These are phyloP conservation scores for Phytopythium vexans DNA, from an alignment of 352 stramenopile genomes.

Conservation along the genomic window DNA sequence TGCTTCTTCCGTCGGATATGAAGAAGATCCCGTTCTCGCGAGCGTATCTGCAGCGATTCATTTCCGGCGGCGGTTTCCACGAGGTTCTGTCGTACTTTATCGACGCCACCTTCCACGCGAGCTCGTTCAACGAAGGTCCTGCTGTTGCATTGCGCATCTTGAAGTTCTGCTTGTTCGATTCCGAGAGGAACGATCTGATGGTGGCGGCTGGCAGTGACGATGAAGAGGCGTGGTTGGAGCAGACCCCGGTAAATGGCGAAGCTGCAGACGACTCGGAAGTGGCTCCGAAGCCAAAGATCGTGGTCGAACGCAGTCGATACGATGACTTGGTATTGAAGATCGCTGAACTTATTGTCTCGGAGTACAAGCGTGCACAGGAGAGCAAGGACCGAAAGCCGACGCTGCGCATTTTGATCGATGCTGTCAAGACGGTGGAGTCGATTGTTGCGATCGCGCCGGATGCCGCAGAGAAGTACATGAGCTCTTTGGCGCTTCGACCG, in stretches of 20 bases:
- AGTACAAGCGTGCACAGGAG: conserved; percentile 45
- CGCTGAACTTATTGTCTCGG: conserved; percentile 70
- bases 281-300: conserved; percentile 34
- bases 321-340: conserved; percentile 76
- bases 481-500: conserved; percentile 28
- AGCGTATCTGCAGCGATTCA: conserved; percentile 69
- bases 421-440: conserved; percentile 78
- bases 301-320: conserved; percentile 58
- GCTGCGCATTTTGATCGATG: conserved; percentile 79
- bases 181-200: conserved; percentile 50
- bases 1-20: conserved; percentile 69
- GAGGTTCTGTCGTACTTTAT: conserved; percentile 86
- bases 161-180: conserved; percentile 82
- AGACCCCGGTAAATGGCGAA: conserved; percentile 13
- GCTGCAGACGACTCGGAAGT: conserved; percentile 11
- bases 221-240: background rate
- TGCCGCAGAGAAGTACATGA: conserved; percentile 67
- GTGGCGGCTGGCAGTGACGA: conserved; percentile 16
- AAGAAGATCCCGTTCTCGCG: conserved; percentile 55
- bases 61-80: conserved; percentile 72
- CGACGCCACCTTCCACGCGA: conserved; percentile 56
- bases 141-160: conserved; percentile 80
- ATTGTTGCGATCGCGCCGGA: conserved; percentile 70
- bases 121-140: conserved; percentile 80
- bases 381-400: conserved; percentile 40